A percentile compares a stretch with the other conserved stretches of the same genome.
phyloP scores from a whole-genome alignment of 1,139 yeast species.

The Yamadazyma triangularis region DNA sequence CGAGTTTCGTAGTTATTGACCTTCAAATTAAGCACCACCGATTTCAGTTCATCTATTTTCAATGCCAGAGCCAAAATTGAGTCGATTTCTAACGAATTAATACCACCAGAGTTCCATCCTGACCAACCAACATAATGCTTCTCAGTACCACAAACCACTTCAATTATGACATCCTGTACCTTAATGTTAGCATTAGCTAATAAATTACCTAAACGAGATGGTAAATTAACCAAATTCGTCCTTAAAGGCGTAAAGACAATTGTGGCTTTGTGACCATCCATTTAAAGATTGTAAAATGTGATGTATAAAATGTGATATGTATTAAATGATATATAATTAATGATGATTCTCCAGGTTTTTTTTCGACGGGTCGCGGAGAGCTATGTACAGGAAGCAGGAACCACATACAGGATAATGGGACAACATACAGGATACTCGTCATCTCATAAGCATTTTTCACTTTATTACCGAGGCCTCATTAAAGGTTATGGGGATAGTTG shows the following conservation, averaged over 20 bases:
- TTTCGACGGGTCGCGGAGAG: too few relatives aligned
- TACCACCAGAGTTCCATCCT: slow-evolving; percentile 49
- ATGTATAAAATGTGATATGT: too few relatives aligned
- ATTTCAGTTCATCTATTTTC: slow-evolving; percentile 44
- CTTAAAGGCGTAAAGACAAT: slow-evolving; percentile 33
- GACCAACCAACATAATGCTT: slow-evolving; percentile 74
- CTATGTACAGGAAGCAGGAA: too few relatives aligned
- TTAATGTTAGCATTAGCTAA: slow-evolving; percentile 51
- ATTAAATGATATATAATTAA: too few relatives aligned
- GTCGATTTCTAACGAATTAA: slow-evolving; percentile 35
- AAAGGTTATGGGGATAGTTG: too few relatives aligned
- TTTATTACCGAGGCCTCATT: too few relatives aligned
- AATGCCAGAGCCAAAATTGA: slow-evolving; percentile 39
- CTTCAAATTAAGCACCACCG: slow-evolving; percentile 38
- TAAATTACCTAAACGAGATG: slow-evolving; percentile 44
- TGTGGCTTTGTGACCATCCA: slow-evolving; percentile 37
- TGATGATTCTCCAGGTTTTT: too few relatives aligned
- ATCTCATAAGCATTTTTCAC: too few relatives aligned
- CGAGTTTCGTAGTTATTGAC: slow-evolving; percentile 49
- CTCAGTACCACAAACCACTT: slow-evolving; percentile 20
- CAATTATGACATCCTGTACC: slow-evolving; percentile 61
- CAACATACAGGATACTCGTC: too few relatives aligned
- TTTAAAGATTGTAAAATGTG: too few relatives aligned
- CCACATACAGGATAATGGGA: too few relatives aligned
- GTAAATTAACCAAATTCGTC: slow-evolving; percentile 57